Base-by-base conservation (phyloP, 345 rosid genomes). In the Populus simonii region DNA sequence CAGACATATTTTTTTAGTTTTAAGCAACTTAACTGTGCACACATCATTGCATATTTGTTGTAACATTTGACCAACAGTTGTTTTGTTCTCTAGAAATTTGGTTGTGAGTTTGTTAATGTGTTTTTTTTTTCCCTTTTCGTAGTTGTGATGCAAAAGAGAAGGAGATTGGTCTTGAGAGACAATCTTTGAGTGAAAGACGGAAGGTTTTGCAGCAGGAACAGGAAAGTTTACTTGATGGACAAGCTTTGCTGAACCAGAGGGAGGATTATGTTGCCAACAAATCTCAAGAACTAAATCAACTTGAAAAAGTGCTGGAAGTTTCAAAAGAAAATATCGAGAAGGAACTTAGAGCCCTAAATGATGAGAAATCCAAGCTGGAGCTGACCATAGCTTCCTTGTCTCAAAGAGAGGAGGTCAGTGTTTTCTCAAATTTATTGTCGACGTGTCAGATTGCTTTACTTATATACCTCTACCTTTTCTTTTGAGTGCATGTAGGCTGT, bases 61-160 rank as follows among this genome's bases (percentile, higher is more conserved):
- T 11, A 62, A 62, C 17, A 23, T 62, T 25, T 51, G 57, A 2
- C n/a, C 57, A 51, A 51, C 57, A 51, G 57, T 18, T 51, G n/a
- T 18, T 51, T 51, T 51, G 57, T 6, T 51, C 57, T 51, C 57
- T 27, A 36, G 31, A 49, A 41, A 36, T 45, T 71, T 65, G 22
- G 31, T 41, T 70, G 13, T 7, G 27, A 61, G 12, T 23, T 67
- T 72, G 47, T 16, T 70, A 71, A 75, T 25, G 47, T 43, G 47
- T 43, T 13, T 80, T 82, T 80, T 82, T 72, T 29, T 11, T 72
- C 72, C 68, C 73, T 25, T 78, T 68, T 57, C 49, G 45, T 82
- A 96, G 99, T 77, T 93, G 94, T 85, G 97, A 92, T 80, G 87
- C 90, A 51, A 96, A 89, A 82, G 99, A 92, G 78, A 89, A 84